Percentiles rank a stretch among this genome's conserved stretches.
Conservation (phyloP, 441 rosid species). For the Hypseocharis bilobata region DNA sequence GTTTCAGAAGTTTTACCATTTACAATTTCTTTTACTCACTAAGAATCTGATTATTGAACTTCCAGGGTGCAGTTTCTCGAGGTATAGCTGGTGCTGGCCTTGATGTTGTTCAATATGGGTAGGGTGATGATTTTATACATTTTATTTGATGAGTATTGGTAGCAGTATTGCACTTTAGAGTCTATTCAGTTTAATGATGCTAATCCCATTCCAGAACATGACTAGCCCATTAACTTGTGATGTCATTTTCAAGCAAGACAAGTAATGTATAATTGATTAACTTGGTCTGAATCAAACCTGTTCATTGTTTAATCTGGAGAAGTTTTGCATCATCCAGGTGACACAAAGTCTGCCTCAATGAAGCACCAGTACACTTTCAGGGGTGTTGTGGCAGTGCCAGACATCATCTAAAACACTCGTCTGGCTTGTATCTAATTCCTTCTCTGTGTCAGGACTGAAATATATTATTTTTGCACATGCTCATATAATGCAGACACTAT, state of each 20-base stretch:
- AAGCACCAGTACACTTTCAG: not conserved
- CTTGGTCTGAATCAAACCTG: not conserved
- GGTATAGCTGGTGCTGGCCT: constrained; percentile 66
- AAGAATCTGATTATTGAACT: constrained; percentile 18
- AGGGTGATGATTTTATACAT: constrained; percentile 27
- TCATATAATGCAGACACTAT: not conserved
- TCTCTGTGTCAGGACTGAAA: not conserved
- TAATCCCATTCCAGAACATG: not conserved
- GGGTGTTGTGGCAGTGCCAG: not conserved
- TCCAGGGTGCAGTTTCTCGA: constrained; percentile 81
- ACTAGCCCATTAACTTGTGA: not conserved
- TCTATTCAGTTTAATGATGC: constrained; percentile 9
- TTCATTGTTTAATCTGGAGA: not conserved
- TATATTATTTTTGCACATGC: not conserved
- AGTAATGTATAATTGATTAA: not conserved
- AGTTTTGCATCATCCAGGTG: not conserved
- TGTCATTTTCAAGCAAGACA: constrained; percentile 1
- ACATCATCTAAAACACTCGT: not conserved
- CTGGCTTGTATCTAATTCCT: not conserved
- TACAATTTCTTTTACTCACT: not conserved
- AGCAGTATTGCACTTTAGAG: not conserved
- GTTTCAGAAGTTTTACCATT: not conserved
- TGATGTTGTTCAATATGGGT: constrained; percentile 87
- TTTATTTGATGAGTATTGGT: constrained; percentile 9
- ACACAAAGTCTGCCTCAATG: not conserved